These are phyloP conservation scores for Balakata baccata DNA, from an alignment of 345 rosid species.

Conservation along the genomic window DNA sequence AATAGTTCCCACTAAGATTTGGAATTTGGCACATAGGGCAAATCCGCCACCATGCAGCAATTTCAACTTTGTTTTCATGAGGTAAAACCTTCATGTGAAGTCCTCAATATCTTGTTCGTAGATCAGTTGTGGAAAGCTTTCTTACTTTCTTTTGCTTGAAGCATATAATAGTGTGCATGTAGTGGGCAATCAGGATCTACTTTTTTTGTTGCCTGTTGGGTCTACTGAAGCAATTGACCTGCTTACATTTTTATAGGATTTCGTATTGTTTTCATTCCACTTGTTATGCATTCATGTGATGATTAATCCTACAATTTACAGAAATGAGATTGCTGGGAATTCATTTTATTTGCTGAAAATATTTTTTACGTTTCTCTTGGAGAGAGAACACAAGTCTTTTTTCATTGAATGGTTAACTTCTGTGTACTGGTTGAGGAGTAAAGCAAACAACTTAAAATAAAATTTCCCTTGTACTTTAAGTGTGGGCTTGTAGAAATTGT, in stretches of 20 bases:
- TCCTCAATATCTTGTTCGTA: constrained; percentile 25
- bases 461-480: constrained; percentile 85
- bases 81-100: constrained; percentile 30
- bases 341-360: constrained; percentile 11
- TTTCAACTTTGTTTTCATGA: constrained; percentile 32
- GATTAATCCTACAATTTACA: constrained; percentile 9
- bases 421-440: constrained; percentile 63
- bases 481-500: constrained; percentile 54
- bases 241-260: constrained; percentile 13
- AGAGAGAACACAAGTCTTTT: constrained; percentile 11
- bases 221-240: constrained; percentile 39
- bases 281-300: constrained; percentile 12
- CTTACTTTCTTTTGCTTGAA: constrained; percentile 47
- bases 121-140: constrained; percentile 18
- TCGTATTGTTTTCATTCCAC: constrained; percentile 6
- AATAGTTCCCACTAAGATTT: constrained; percentile 20
- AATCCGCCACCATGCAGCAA: constrained; percentile 1
- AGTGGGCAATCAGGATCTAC: constrained; percentile 23
- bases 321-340: constrained; percentile 2
- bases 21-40: constrained; percentile 8
- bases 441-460: constrained; percentile 58
- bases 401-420: constrained; percentile 39
- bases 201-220: constrained; percentile 34
- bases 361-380: constrained; percentile 18
- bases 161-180: constrained; percentile 30